These are phyloP conservation scores for Xylaria bambusicola DNA, from an alignment of 495 filamentous ascomycete genomes.

Conservation along the genomic window DNA sequence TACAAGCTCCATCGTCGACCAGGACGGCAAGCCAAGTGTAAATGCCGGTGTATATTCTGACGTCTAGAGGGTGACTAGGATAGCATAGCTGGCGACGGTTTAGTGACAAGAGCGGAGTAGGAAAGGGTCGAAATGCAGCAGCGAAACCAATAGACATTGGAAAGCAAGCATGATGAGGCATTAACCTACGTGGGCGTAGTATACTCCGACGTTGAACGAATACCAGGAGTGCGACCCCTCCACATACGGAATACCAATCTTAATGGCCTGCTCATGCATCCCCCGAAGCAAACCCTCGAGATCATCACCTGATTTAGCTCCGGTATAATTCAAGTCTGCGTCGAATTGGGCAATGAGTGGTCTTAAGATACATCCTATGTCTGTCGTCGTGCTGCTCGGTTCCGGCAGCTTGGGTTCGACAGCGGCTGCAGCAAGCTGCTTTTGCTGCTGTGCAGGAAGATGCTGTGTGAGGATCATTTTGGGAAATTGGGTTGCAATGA, in stretches of 20 bases:
- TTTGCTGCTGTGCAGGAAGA: not conserved
- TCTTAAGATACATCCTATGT: conserved; percentile 1
- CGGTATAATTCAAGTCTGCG: conserved; percentile 11
- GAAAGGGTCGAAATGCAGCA: not conserved
- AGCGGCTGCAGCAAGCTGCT: no score
- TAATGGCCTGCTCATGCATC: conserved; percentile 14
- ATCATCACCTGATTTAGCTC: conserved; percentile 15
- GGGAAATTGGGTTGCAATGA: conserved; percentile 1
- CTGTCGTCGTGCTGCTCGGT: conserved; percentile 10
- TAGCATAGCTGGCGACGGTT: conserved; percentile 16
- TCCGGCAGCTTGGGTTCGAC: conserved; percentile 12
- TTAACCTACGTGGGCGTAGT: conserved; percentile 14
- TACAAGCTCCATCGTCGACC: conserved; percentile 17
- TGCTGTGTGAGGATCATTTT: conserved; percentile 8
- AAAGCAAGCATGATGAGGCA: not conserved
- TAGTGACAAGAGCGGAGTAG: not conserved
- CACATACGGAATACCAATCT: conserved; percentile 20
- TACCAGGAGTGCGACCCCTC: conserved; percentile 20
- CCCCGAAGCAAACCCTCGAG: conserved; percentile 13
- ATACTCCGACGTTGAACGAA: conserved; percentile 17
- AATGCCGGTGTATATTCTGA: conserved; percentile 23
- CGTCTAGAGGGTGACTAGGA: conserved; percentile 19
- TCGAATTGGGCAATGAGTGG: conserved; percentile 17
- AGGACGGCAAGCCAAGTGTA: conserved; percentile 23
- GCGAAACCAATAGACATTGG: not conserved